phyloP scores from a whole-genome alignment of 139 green algal genomes.

The Closterium sp. region DNA sequence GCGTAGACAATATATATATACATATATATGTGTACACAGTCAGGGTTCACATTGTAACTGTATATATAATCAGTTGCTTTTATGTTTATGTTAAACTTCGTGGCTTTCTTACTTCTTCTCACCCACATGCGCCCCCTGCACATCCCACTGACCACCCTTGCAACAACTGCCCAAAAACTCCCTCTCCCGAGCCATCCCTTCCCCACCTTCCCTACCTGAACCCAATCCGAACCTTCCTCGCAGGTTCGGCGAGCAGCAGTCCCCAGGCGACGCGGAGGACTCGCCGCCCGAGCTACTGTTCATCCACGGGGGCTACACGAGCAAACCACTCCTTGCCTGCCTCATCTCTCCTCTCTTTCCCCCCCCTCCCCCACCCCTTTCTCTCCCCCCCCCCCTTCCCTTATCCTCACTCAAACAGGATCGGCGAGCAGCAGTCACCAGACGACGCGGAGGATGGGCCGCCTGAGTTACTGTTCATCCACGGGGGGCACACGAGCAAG shows the following conservation, averaged over 20 bases:
- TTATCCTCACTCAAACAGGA: slow-evolving; percentile 52
- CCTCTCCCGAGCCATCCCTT: too few species aligned
- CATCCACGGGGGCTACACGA: slow-evolving; percentile 64
- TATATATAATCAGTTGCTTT: too few species aligned
- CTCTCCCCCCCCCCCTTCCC: neutral
- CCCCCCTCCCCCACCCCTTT: neutral
- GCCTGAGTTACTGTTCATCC: slow-evolving; percentile 71
- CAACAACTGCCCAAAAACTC: too few species aligned
- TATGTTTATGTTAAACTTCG: too few species aligned
- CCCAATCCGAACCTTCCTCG: too few species aligned
- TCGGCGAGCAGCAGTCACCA: slow-evolving; percentile 89
- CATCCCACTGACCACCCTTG: too few species aligned
- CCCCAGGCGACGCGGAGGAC: slow-evolving; percentile 91
- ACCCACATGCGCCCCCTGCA: too few species aligned
- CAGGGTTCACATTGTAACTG: too few species aligned
- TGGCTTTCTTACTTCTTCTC: too few species aligned
- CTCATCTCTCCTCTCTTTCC: neutral
- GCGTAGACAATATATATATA: too few species aligned
- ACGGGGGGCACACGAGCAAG: slow-evolving; percentile 63
- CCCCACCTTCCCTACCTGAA: too few species aligned
- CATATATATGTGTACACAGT: too few species aligned
- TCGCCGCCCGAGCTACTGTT: slow-evolving; percentile 79
- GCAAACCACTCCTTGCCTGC: slow-evolving; percentile 23
- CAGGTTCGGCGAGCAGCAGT: slow-evolving; percentile 91
- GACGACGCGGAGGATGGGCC: slow-evolving; percentile 96